Percentiles rank a stretch among this genome's conserved stretches.
Evolutionary conservation across 768 basidiomycete genomes (phyloP).

Genomic region (Multifurca ochricompacta): DNA sequence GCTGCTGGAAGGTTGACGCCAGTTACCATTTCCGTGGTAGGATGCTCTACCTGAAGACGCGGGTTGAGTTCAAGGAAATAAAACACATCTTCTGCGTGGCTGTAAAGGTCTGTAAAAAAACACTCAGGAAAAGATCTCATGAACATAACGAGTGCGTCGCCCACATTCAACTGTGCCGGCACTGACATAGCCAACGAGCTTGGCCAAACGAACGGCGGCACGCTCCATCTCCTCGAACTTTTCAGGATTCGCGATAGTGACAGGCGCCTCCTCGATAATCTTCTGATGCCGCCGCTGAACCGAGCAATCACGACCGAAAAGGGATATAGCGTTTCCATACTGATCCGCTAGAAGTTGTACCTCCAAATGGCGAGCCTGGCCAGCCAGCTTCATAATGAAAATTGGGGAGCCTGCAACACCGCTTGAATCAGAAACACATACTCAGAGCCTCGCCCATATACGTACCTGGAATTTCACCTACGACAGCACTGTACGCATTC

Average conservation of each 20-base stretch:
- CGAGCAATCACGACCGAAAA: conserved; percentile 98
- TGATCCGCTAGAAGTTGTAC: conserved; percentile 98
- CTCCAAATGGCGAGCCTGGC: conserved; percentile 94
- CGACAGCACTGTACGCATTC: conserved; percentile 89
- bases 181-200: conserved; percentile 97
- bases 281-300: conserved; percentile 99
- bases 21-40: conserved; percentile 99
- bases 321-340: conserved; percentile 97
- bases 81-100: conserved; percentile 86
- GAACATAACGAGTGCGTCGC: conserved; percentile 21
- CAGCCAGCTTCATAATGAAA: conserved; percentile 99
- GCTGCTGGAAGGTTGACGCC: conserved; percentile 97
- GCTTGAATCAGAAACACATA: conserved; percentile 6
- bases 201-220: conserved; percentile 97
- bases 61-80: conserved; percentile 99
- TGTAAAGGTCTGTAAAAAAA: conserved; percentile 72
- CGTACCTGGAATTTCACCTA: conserved; percentile 92
- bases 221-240: conserved; percentile 98
- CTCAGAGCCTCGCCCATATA: conserved; percentile 14
- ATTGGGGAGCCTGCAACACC: conserved; percentile 76
- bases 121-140: conserved; percentile 11
- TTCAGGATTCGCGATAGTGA: conserved; percentile 89
- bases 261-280: conserved; percentile 99
- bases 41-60: conserved; percentile 98
- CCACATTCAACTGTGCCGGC: conserved; percentile 97